Evolutionary conservation across 306 rosid genomes (phyloP).

Genomic region (Pachyrhizus erosus): DNA sequence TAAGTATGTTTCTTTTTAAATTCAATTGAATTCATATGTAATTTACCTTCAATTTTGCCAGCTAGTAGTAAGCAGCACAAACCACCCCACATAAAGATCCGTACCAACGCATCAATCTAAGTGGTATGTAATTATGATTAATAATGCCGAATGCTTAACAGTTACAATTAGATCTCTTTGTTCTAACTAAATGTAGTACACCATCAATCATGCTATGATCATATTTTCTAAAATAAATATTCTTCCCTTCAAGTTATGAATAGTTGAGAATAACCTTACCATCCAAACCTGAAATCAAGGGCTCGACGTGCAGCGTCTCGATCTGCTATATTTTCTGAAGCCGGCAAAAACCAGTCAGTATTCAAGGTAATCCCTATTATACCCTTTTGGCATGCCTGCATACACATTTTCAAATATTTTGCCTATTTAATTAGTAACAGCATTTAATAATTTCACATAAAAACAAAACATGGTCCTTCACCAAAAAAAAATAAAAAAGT

Average conservation of each 20-base stretch:
- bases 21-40: background rate
- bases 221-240: conserved; percentile 15
- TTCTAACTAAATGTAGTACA: background rate
- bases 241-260: background rate
- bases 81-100: too few relatives aligned
- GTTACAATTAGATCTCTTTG: background rate
- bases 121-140: background rate
- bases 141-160: background rate
- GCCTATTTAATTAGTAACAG: conserved; percentile 3
- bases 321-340: conserved; percentile 42
- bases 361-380: conserved; percentile 59
- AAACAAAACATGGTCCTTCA: background rate
- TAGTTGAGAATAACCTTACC: conserved; percentile 51
- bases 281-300: conserved; percentile 73
- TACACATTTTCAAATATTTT: background rate
- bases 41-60: conserved; percentile 12
- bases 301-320: conserved; percentile 59
- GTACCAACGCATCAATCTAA: too few relatives aligned
- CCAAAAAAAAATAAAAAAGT: background rate
- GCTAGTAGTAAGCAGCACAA: too few relatives aligned
- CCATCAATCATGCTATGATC: background rate
- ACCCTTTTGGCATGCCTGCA: conserved; percentile 70
- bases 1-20: background rate
- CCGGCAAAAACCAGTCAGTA: conserved; percentile 58
- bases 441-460: background rate